These are phyloP conservation scores for Ogataea degrootiae DNA, from an alignment of 805 yeast species.

Conservation along the genomic window DNA sequence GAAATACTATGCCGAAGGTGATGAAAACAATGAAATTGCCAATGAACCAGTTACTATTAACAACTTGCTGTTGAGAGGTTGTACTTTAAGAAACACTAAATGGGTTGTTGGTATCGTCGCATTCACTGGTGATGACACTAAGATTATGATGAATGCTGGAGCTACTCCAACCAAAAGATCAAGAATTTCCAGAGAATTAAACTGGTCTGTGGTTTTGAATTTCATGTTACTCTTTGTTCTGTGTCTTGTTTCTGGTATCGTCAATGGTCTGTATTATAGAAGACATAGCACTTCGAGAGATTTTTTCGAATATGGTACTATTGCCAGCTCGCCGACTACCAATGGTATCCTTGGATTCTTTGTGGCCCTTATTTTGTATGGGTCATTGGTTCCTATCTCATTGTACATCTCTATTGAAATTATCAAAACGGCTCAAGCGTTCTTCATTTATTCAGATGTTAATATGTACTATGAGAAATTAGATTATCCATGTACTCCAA, in stretches of 20 bases:
- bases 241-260: constrained; percentile 66
- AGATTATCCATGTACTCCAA: constrained; percentile 81
- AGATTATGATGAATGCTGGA: constrained; percentile 79
- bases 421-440: constrained; percentile 78
- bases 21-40: constrained; percentile 31
- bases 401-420: constrained; percentile 78
- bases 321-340: constrained; percentile 58
- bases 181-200: constrained; percentile 67
- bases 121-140: constrained; percentile 76
- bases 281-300: constrained; percentile 45
- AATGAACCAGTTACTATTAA: constrained; percentile 68
- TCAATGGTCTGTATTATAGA: constrained; percentile 63
- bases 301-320: constrained; percentile 66
- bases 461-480: constrained; percentile 62
- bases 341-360: constrained; percentile 72
- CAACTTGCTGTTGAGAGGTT: constrained; percentile 69
- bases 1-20: constrained; percentile 38
- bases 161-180: constrained; percentile 74
- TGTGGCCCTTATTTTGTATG: constrained; percentile 72
- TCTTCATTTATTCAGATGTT: constrained; percentile 71
- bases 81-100: constrained; percentile 72
- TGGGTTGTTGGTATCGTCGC: constrained; percentile 78
- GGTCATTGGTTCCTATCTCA: constrained; percentile 78
- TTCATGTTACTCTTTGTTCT: constrained; percentile 58
- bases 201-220: constrained; percentile 63